phyloP scores from a whole-genome alignment of 345 rosid genomes.

The Acer campestre region DNA sequence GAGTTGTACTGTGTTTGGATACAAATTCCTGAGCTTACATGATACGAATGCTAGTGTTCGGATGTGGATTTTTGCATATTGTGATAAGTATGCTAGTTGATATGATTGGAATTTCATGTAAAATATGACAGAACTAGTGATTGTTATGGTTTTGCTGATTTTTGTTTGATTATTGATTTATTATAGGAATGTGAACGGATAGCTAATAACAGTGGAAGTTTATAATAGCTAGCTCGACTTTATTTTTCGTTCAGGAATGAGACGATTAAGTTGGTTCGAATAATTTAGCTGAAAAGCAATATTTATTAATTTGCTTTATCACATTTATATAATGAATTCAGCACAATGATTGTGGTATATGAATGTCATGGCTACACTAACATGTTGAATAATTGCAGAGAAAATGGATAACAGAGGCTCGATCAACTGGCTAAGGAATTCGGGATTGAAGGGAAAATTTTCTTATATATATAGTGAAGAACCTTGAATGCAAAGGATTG shows the following conservation, averaged over 20 bases:
- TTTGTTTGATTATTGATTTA: neutral
- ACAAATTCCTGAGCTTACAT: neutral
- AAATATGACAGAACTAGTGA: neutral
- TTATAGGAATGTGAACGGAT: neutral
- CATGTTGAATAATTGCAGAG: slow-evolving; percentile 39
- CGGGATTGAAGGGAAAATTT: slow-evolving; percentile 65
- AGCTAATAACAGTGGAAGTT: neutral
- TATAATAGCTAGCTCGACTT: neutral
- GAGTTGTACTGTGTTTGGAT: neutral
- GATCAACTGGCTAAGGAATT: slow-evolving; percentile 68
- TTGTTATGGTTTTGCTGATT: neutral
- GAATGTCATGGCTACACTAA: neutral
- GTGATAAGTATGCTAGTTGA: neutral
- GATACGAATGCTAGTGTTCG: neutral
- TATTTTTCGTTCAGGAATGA: neutral
- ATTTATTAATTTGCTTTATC: neutral
- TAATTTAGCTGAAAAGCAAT: neutral
- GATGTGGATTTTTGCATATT: neutral
- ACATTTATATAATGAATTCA: neutral
- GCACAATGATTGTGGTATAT: neutral
- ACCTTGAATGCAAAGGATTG: slow-evolving; percentile 73
- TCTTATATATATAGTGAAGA: slow-evolving; percentile 62
- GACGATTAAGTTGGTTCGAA: neutral
- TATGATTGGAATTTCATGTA: neutral
- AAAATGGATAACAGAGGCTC: slow-evolving; percentile 76